Base-by-base conservation (phyloP, 2,329 filamentous ascomycete genomes). In the Dryadomyces quercivorus region DNA sequence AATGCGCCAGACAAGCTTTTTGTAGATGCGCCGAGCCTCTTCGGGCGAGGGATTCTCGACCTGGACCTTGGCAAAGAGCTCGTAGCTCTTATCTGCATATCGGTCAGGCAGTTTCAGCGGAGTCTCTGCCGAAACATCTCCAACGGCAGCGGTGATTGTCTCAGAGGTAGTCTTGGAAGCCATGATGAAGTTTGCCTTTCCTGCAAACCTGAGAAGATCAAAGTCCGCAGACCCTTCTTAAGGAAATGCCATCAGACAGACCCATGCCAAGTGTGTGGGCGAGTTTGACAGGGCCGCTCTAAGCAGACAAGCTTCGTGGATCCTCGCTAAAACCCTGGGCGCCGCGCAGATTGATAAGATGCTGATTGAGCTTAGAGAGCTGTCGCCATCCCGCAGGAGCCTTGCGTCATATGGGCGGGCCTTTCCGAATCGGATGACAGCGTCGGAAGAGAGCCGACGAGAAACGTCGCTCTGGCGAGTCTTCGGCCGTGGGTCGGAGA, bases 41-140 rank as follows among this genome's bases (percentile, higher is more conserved):
- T 55, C 56, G 3, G 47, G 40, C 5, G 53, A 55, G 2, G 56
- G 56, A 2, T 46, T 43, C 40, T 55, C 34, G 18, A 57, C 53
- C 10, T 55, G 49, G 42, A 55, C 16, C 13, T 43, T 20, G 2
- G 56, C 52, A 12, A 57, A 47, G n/a, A 57, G 43, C 13, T 55
- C 46, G 34, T 57, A 57, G 18, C 56, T 57, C 43, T 55, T 46
- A 40, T 57, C 56, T 21, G 56, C 53, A 40, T 53, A 53, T 21
- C 53, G 50, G 43, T 55, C 56, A 13, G 50, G 46, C 8, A 55
- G 53, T 13, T 53, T 53, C 21, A 26, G 36, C 12, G 49, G 18
- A 40, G 4, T 40, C 36, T 12, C 5, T 9, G 15, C n/a, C 2
- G 15, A 10, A 26, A 15, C 21, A n/a, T 22, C 26, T 18, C 21